Evolutionary conservation across 2,329 filamentous ascomycete genomes (phyloP).

Genomic region (Aspergillus oerlinghausenensis): DNA sequence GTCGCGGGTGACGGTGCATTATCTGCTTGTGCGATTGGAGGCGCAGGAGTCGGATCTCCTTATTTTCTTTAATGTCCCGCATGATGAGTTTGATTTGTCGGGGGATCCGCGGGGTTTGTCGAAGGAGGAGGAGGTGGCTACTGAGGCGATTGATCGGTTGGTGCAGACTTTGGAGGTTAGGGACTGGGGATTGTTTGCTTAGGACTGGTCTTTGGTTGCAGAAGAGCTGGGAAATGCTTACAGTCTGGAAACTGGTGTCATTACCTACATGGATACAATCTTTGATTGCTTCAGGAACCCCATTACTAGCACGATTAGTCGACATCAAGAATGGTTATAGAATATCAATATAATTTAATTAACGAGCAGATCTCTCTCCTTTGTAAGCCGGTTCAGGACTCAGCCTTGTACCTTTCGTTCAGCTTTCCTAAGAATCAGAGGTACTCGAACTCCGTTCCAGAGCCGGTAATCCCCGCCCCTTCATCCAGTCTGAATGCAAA

Average conservation of each 20-base stretch:
- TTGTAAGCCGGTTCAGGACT: too few relatives aligned
- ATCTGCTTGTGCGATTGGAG: constrained; percentile 73
- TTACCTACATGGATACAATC: not conserved
- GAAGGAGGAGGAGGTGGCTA: constrained; percentile 56
- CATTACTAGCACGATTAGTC: not conserved
- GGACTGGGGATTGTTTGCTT: constrained; percentile 71
- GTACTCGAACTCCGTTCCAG: constrained; percentile 5
- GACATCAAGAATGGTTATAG: too few relatives aligned
- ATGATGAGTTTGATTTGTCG: constrained; percentile 67
- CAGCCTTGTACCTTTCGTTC: too few relatives aligned
- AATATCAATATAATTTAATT: too few relatives aligned
- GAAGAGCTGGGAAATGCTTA: not conserved
- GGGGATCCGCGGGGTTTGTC: constrained; percentile 65
- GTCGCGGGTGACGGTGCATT: constrained; percentile 61
- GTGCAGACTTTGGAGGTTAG: constrained; percentile 71
- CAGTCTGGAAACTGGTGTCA: not conserved
- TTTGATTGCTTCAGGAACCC: not conserved
- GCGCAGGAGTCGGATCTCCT: constrained; percentile 74
- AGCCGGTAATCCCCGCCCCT: constrained; percentile 16
- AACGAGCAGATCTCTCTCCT: too few relatives aligned
- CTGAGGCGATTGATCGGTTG: constrained; percentile 43
- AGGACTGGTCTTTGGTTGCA: not conserved
- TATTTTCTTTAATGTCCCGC: constrained; percentile 82
- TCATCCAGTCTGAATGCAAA: constrained; percentile 24
- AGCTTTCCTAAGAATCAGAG: not conserved